Evolutionary conservation across 169 alveolate species (phyloP).

Genomic region (Theileria annulata): DNA sequence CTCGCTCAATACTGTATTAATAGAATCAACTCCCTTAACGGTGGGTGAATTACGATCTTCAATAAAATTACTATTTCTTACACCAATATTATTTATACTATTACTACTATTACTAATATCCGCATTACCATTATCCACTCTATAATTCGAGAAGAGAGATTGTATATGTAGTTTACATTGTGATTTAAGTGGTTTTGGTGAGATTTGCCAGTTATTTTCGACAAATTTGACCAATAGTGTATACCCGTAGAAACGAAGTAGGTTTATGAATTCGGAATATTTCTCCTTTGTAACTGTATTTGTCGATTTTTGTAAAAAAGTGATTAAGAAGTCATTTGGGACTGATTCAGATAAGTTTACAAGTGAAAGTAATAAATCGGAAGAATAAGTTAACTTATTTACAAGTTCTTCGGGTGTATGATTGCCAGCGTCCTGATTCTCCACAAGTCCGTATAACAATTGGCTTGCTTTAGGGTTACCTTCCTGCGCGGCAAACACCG

Average conservation of each 20-base stretch:
- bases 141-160: slow-evolving; percentile 27
- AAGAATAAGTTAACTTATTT: slow-evolving; percentile 35
- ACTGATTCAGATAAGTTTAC: slow-evolving; percentile 33
- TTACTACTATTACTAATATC: background rate
- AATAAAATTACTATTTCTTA: background rate
- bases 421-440: slow-evolving; percentile 27
- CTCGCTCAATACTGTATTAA: slow-evolving; percentile 47
- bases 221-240: slow-evolving; percentile 63
- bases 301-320: slow-evolving; percentile 34
- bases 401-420: slow-evolving; percentile 24
- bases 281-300: slow-evolving; percentile 60
- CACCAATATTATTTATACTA: background rate
- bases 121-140: background rate
- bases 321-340: slow-evolving; percentile 42
- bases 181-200: slow-evolving; percentile 18
- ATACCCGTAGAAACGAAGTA: slow-evolving; percentile 66
- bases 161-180: slow-evolving; percentile 46
- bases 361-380: slow-evolving; percentile 42
- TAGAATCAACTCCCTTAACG: background rate
- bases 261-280: slow-evolving; percentile 54
- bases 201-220: slow-evolving; percentile 59
- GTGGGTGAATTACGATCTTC: background rate
- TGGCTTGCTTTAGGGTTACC: slow-evolving; percentile 60
- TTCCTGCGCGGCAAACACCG: slow-evolving; percentile 66
- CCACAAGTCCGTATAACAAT: slow-evolving; percentile 53